phyloP scores from a whole-genome alignment of 2,329 filamentous ascomycete genomes.

The Sordariomycetes sp. region DNA sequence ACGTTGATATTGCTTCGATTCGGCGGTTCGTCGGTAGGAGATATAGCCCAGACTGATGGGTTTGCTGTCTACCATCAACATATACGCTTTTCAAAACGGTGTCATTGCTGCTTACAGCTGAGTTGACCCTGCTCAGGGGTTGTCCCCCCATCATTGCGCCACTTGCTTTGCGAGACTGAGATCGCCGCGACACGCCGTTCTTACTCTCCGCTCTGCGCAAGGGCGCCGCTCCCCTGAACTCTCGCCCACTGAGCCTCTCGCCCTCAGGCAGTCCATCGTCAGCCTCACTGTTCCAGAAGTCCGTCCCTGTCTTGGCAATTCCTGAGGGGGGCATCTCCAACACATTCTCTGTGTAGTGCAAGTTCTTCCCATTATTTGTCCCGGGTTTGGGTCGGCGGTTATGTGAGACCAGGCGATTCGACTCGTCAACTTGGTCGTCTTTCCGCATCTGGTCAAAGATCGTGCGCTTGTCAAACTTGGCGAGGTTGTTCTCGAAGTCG shows the following conservation, averaged over 20 bases:
- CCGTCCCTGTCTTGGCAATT: conserved; percentile 27
- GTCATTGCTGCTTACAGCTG: conserved; percentile 25
- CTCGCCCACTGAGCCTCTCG: conserved; percentile 38
- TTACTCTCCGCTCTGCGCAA: conserved; percentile 44
- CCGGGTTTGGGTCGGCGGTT: conserved; percentile 65
- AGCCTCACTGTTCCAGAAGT: conserved; percentile 68
- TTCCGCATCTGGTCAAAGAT: conserved; percentile 89
- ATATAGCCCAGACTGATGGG: conserved; percentile 38
- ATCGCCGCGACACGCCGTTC: conserved; percentile 35
- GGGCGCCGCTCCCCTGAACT: conserved; percentile 40
- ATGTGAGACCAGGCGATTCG: conserved; percentile 82
- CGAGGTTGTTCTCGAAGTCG: conserved; percentile 81
- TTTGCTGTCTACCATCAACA: conserved; percentile 15
- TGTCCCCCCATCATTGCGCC: conserved; percentile 19
- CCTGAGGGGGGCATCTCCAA: conserved; percentile 49
- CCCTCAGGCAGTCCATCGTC: conserved; percentile 41
- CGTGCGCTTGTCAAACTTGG: conserved; percentile 88
- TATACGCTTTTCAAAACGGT: background rate
- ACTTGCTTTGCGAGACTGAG: conserved; percentile 50
- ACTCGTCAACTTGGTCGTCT: conserved; percentile 81
- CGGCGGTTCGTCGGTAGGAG: conserved; percentile 45
- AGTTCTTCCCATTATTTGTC: conserved; percentile 75
- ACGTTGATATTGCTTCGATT: conserved; percentile 55
- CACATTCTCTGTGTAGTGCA: conserved; percentile 88
- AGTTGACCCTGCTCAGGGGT: conserved; percentile 38